Percentiles rank a stretch among this genome's conserved stretches.
Conservation (phyloP, 73 alveolate genomes). For the Uronychia binucleata region DNA sequence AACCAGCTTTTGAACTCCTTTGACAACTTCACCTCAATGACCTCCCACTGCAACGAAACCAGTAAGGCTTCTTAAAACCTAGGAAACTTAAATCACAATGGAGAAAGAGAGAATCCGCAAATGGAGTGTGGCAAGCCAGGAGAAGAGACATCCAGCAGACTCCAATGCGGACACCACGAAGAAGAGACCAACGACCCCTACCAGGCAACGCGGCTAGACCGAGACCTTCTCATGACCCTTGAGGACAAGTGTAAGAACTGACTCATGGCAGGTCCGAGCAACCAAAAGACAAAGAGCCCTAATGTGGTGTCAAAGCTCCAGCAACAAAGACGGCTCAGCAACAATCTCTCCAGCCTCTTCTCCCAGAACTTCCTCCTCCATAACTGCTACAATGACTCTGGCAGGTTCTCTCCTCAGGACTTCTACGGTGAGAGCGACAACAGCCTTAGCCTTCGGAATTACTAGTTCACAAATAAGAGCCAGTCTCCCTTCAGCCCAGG, state of each 20-base stretch:
- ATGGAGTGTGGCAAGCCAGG: not conserved
- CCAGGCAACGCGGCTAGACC: no score
- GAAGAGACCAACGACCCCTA: not conserved
- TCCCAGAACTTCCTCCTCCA: not conserved
- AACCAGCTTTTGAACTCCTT: not conserved
- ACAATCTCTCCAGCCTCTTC: not conserved
- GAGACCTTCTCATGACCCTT: not conserved
- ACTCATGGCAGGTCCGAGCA: not conserved
- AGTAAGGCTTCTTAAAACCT: not conserved
- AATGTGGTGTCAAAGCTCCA: not conserved
- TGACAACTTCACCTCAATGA: not conserved
- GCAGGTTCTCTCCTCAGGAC: not conserved
- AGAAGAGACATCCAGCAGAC: not conserved
- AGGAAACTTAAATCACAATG: not conserved
- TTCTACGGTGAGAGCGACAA: not conserved
- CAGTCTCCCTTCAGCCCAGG: not conserved
- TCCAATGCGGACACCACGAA: not conserved
- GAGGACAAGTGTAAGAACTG: not conserved
- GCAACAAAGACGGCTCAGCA: not conserved
- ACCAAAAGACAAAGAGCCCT: not conserved
- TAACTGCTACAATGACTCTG: not conserved
- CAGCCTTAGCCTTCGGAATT: not conserved
- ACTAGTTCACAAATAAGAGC: not conserved
- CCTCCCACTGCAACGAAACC: not conserved
- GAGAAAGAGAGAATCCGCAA: not conserved